phyloP scores from a whole-genome alignment of 148 eudicot species.

The Rhododendron henanense region DNA sequence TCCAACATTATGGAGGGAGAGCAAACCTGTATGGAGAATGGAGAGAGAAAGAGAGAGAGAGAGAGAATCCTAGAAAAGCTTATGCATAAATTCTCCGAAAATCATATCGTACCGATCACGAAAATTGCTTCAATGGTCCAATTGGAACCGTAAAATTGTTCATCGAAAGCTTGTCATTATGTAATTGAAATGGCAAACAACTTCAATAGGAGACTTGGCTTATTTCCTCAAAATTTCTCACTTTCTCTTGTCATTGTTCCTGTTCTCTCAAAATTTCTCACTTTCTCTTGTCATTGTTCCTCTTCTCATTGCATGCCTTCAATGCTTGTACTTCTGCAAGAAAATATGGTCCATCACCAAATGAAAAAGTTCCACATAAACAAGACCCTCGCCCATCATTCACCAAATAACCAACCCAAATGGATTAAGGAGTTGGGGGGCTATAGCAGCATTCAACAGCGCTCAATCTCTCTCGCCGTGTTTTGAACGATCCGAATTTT shows the following conservation, averaged over 20 bases:
- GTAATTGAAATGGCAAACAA: not conserved
- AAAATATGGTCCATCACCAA: not conserved
- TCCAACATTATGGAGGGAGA: not conserved
- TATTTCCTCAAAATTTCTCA: not conserved
- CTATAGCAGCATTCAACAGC: too few relatives aligned
- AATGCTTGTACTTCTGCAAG: slow-evolving; percentile 6
- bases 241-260: not conserved
- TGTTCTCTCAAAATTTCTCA: not conserved
- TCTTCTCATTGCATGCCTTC: slow-evolving; percentile 6
- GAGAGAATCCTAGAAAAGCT: not conserved
- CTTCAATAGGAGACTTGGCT: not conserved
- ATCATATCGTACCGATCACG: not conserved
- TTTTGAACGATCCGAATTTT: too few relatives aligned
- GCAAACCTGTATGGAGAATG: not conserved
- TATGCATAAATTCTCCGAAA: too few relatives aligned
- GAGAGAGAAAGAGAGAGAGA: too few relatives aligned
- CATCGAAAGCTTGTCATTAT: not conserved
- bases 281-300: not conserved
- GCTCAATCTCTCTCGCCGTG: too few relatives aligned
- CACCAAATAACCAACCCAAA: not conserved
- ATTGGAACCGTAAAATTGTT: not conserved
- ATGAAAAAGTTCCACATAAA: too few relatives aligned
- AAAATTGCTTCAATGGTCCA: not conserved
- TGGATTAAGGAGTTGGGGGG: too few relatives aligned
- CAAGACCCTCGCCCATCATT: too few relatives aligned